Evolutionary conservation across 176 grass and related monocot genomes (phyloP), one percentile per base, ranked within the genome.

Genomic region (Leersia perrieri): DNA sequence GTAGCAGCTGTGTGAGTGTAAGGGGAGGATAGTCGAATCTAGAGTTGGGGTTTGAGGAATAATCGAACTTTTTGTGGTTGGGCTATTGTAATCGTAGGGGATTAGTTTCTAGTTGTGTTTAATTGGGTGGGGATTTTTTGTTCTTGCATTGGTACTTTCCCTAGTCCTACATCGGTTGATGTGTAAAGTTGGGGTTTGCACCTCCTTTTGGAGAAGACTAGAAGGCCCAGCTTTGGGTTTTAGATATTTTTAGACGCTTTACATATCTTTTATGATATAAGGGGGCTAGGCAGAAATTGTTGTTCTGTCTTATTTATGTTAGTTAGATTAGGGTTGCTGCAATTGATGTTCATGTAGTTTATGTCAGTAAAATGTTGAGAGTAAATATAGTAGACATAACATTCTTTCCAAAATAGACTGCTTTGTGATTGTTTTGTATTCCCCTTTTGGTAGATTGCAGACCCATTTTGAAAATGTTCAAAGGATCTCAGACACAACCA

Each of bases 391-490:
- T 38, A 38, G 61, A 22, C 4, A 33, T 40, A 18, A 9, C 27
- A 3, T 38, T 55, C 32, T 68, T 27, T 32, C 34, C 60, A 77
- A 81, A 31, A 3, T 9, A 5, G 6, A 0, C 13, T 55, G 13
- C 5, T 65, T 58, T 67, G 25, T 10, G 70, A 68, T 28, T 0
- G 0, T 28, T 71, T 30, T 1, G 0, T 27, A 42, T 42, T 68
- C 61, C 71, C 42, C 80, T 5, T 7, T 40, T 74, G 9, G 31
- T 67, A 99, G 97, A 86, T 73, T 99, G 77, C 77, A 99, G 73
- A 85, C 45, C n/a, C 97, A 93, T 79, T 99, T 93, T 63, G 93
- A 99, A 38, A 96, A 86, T 30, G 90, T 93, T 67, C 91, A 99
- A 68, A 93, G 72, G 70, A 92, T 96, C 29, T 93, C 91, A 2